Conservation (phyloP, 257 asterid genomes). For the Cruciata laevipes region DNA sequence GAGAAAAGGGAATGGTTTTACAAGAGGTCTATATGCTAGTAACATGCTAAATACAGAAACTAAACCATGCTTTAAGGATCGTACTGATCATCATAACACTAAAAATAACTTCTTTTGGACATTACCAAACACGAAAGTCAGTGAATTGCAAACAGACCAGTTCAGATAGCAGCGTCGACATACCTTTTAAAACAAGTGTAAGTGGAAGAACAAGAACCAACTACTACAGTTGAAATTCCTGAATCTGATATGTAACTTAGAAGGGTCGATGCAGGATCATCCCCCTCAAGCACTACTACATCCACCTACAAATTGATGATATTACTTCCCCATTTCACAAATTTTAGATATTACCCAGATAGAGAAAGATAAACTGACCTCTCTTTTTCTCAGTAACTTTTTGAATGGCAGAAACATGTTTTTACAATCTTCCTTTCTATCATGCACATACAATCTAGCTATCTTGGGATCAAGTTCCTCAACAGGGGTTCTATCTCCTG, state of each 20-base stretch:
- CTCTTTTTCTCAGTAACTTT: conserved; percentile 28
- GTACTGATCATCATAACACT: background rate
- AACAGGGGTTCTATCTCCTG: conserved; percentile 54
- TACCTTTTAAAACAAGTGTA: conserved; percentile 49
- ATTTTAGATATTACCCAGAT: too few species aligned
- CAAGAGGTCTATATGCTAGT: background rate
- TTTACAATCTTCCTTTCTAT: conserved; percentile 48
- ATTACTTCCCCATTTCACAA: conserved; percentile 12
- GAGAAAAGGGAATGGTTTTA: background rate
- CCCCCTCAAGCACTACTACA: conserved; percentile 69
- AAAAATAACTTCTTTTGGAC: too few species aligned
- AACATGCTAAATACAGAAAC: background rate
- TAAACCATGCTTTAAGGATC: background rate
- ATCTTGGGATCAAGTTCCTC: conserved; percentile 52
- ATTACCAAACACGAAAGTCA: too few species aligned
- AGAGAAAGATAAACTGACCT: conserved; percentile 29
- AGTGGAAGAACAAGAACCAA: conserved; percentile 63
- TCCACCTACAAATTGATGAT: conserved; percentile 35
- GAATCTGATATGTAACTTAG: conserved; percentile 51
- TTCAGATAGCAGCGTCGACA: background rate
- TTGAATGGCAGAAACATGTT: conserved; percentile 42
- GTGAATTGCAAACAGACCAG: too few species aligned
- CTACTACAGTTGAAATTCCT: conserved; percentile 45
- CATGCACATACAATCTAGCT: conserved; percentile 49
- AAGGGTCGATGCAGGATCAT: conserved; percentile 58